Base-by-base conservation (phyloP, 148 eudicot species). In the Heliosperma pusillum region DNA sequence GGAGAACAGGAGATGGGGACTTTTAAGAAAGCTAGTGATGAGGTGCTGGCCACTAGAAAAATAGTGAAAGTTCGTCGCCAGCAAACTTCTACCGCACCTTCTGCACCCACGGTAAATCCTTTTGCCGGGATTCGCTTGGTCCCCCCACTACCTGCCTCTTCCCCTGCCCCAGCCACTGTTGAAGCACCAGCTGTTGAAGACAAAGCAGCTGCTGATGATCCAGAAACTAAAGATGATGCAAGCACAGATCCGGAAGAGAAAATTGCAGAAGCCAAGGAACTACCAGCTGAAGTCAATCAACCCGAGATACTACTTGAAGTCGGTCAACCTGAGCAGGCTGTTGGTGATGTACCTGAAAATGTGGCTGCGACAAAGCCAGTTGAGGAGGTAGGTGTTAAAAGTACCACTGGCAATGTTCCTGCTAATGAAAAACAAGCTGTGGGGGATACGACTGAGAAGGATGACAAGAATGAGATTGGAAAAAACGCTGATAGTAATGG, bases 21-120 rank as follows among this genome's bases (percentile, higher is more conserved):
- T 63, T 90, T 95, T 73, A 83, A 92, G 85, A 90, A 66, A 79
- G 99, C 97, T 12, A 88, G 86, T 76, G 99, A 89, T 2, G 99
- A 92, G 30, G 97, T 95, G 33, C 72, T 95, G 80, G 97, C 98
- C 26, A 60, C 72, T 42, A 87, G 98, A 78, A 90, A 84, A 79
- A 90, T 95, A 24, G 90, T 95, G 69, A 90, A 90, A 85, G 98
- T 86, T 79, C 97, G 92, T 47, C 87, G 88, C 33, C 82, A 82
- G 13, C 91, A 79, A 63, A 66, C 89, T 56, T 72, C 96, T 29
- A 44, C 91, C 63, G 47, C 84, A 21, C 64, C 90, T 47, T 53
- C 94, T 66, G 80, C 87, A 56, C 85, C 98, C 73, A 71, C 96
- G 52, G 71, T 89, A 58, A 95, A 95, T 75, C 97, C 97, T 63